Evolutionary conservation across 306 rosid species (phyloP).

Genomic region (Prunus dulcis): DNA sequence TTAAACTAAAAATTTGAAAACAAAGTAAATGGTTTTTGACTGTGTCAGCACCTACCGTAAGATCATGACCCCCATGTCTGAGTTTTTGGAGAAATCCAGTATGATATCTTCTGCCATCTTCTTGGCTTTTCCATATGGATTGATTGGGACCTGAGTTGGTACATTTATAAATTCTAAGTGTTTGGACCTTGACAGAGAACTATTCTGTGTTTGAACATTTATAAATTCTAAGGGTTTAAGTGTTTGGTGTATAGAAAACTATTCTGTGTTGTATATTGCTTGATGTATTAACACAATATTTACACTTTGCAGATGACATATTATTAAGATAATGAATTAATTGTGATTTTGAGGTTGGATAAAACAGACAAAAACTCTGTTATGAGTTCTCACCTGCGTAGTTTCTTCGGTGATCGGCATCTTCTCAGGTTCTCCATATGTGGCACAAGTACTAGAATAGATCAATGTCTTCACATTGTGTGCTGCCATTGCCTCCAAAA

Average conservation of each 20-base stretch:
- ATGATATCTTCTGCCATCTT: constrained; percentile 99
- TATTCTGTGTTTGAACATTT: too few species aligned
- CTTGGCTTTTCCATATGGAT: constrained; percentile 98
- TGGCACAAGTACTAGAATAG: constrained; percentile 97
- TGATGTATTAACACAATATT: not conserved
- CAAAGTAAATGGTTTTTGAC: not conserved
- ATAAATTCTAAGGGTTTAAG: too few species aligned
- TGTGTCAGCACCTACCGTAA: constrained; percentile 49
- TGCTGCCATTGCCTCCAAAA: constrained; percentile 85
- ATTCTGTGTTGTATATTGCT: not conserved
- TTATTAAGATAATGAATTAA: not conserved
- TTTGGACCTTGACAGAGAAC: not conserved
- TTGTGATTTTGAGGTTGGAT: not conserved
- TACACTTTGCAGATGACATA: not conserved
- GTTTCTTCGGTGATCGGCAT: constrained; percentile 98
- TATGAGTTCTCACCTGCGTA: constrained; percentile 52
- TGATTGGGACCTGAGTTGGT: constrained; percentile 72
- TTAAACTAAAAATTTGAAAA: not conserved
- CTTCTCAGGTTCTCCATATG: constrained; percentile 88
- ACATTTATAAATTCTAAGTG: not conserved
- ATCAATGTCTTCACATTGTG: constrained; percentile 78
- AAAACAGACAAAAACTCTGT: not conserved
- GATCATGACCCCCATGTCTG: constrained; percentile 94
- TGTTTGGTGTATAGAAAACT: too few species aligned
- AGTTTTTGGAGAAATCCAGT: constrained; percentile 82